phyloP scores from a whole-genome alignment of 73 alveolate species.

The Paramecium biaurelia region DNA sequence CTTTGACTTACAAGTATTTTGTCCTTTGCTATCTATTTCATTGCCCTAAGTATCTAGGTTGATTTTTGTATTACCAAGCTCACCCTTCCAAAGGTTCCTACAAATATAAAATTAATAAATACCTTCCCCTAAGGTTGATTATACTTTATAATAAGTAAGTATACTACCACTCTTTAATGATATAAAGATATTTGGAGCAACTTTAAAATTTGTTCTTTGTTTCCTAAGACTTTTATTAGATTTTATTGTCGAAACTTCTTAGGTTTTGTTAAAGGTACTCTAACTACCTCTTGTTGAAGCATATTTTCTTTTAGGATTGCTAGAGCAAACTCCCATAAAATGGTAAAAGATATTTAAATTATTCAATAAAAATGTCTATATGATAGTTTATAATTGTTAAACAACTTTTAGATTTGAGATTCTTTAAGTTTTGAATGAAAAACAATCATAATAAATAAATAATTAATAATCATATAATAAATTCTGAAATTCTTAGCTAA shows the following conservation, averaged over 20 bases:
- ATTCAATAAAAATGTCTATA: not conserved
- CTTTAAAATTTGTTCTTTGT: conserved; percentile 16
- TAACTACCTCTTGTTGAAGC: not conserved
- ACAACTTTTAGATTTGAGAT: not conserved
- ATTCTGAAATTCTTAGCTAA: not conserved
- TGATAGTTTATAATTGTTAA: not conserved
- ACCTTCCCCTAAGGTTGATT: conserved; percentile 26
- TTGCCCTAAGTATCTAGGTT: conserved; percentile 39
- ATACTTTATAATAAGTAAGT: not conserved
- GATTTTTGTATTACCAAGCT: not conserved
- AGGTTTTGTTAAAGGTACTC: not conserved
- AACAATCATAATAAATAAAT: not conserved
- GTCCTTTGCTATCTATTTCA: conserved; percentile 55
- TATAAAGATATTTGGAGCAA: conserved; percentile 37
- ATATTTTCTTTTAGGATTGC: not conserved
- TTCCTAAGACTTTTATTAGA: not conserved
- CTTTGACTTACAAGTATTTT: conserved; percentile 38
- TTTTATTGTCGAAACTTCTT: not conserved
- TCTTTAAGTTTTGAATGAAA: not conserved
- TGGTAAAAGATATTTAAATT: not conserved
- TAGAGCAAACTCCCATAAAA: not conserved
- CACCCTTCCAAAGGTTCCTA: conserved; percentile 17
- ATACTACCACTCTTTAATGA: not conserved
- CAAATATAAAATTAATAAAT: not conserved
- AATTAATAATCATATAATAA: not conserved